Conservation (phyloP, 2,329 filamentous ascomycete genomes). For the Aureobasidium namibiae region DNA sequence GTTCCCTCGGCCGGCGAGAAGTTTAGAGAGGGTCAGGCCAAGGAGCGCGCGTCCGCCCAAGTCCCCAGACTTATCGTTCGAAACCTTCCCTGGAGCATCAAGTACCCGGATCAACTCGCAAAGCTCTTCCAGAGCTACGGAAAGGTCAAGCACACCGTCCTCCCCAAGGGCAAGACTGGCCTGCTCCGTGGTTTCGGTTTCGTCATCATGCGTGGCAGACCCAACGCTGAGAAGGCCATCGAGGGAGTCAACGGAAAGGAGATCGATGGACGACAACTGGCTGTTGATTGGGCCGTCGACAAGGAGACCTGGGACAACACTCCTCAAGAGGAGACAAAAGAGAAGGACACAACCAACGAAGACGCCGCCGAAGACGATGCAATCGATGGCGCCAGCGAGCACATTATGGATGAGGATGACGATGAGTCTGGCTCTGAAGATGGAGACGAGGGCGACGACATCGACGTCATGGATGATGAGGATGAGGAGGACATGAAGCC, state of each 20-base stretch:
- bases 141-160: slow-evolving; percentile 78
- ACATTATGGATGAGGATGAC: slow-evolving; percentile 25
- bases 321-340: slow-evolving; percentile 36
- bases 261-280: slow-evolving; percentile 77
- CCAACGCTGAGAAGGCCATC: slow-evolving; percentile 86
- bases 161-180: slow-evolving; percentile 66
- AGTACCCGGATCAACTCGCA: slow-evolving; percentile 70
- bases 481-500: slow-evolving; percentile 29
- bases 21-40: slow-evolving; percentile 60
- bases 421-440: slow-evolving; percentile 21
- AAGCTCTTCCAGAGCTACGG: slow-evolving; percentile 79
- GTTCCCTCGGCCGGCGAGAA: slow-evolving; percentile 15
- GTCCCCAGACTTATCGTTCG: slow-evolving; percentile 83
- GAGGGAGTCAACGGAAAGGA: slow-evolving; percentile 80
- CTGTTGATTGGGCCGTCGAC: slow-evolving; percentile 95
- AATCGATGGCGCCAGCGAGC: slow-evolving; percentile 32
- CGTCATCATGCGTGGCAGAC: slow-evolving; percentile 75
- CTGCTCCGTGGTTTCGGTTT: slow-evolving; percentile 84
- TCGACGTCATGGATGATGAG: slow-evolving; percentile 35
- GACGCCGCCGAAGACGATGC: slow-evolving; percentile 16
- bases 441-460: slow-evolving; percentile 32
- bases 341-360: slow-evolving; percentile 25
- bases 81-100: slow-evolving; percentile 94
- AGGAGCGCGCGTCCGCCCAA: slow-evolving; percentile 55
- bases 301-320: slow-evolving; percentile 63